Base-by-base conservation (phyloP, 768 basidiomycete genomes). In the Leccinum obscurum region DNA sequence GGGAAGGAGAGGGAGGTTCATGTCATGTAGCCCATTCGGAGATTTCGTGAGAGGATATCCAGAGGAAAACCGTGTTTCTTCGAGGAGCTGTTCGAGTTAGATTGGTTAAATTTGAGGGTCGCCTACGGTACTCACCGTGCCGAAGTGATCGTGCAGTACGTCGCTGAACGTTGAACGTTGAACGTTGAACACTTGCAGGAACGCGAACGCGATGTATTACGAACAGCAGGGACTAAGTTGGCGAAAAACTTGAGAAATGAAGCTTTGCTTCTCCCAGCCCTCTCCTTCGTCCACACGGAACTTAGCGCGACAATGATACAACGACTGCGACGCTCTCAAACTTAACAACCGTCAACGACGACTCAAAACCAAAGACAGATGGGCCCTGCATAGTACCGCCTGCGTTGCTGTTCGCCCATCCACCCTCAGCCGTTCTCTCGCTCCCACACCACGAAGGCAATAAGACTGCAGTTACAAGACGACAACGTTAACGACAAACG, bases 21-120 rank as follows among this genome's bases (percentile, higher is more conserved):
- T 95, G 68, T 98, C 95, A 26, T 92, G 86, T 2, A 98, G 80
- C 20, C 92, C 88, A 68, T 93, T 95, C 2, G 89, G 81, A 59
- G 93, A 92, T 3, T 93, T 98, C 6, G 95, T 97, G 37, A 95
- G 78, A 0, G 95, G 95, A 70, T 95, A 88, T 0, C 95, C 95
- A 10, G 93, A 90, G 9, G 93, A 87, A 70, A 95, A 94, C 28
- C 97, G 77, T n/a, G 92, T 95, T 76, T 98, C 95, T 76, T 96
- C 95, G 32, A 97, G 82, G 20, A 98, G 84, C 92, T 95, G 64
- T 9, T 32, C 48, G 57, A 57, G 52, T 57, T 46, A 63, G 57
- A 57, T 15, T 20, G 2, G 72, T 96, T 92, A 61, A 97, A 93
- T 67, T 87, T 91, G 64, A 98, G 76, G 3, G 85, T 87, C 5